A percentile compares a stretch with the other conserved stretches of the same genome.
Conservation (phyloP, 495 filamentous ascomycete genomes). For the Annulohypoxylon nitens region DNA sequence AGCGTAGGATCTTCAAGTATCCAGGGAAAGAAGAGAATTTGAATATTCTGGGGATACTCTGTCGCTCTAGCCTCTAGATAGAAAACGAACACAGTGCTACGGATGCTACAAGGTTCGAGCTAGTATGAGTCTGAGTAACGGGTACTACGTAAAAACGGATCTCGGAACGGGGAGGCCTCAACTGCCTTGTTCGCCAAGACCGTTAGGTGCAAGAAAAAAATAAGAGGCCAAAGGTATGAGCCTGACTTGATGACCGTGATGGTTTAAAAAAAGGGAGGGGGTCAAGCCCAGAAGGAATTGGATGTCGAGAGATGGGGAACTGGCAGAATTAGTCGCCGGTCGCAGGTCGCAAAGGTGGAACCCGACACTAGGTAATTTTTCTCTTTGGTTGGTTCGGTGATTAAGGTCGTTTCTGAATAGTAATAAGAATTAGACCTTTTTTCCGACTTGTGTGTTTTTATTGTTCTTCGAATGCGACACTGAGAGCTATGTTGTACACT, state of each 20-base stretch:
- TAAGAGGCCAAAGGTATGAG: constrained; percentile 30
- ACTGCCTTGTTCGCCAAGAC: constrained; percentile 40
- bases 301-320: constrained; percentile 6
- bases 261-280: constrained; percentile 20
- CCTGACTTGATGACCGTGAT: constrained; percentile 32
- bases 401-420: constrained; percentile 2
- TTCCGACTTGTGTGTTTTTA: background rate
- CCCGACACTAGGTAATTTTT: constrained; percentile 12
- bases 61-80: too few relatives aligned
- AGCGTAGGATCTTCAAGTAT: constrained; percentile 20
- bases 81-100: constrained; percentile 17
- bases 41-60: constrained; percentile 1
- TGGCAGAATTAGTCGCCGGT: constrained; percentile 12
- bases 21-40: constrained; percentile 22
- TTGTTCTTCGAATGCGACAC: constrained; percentile 9
- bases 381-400: background rate
- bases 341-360: constrained; percentile 22
- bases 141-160: constrained; percentile 22
- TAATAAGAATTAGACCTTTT: constrained; percentile 1
- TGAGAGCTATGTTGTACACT: background rate
- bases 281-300: constrained; percentile 27
- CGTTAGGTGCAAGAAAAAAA: constrained; percentile 37
- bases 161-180: constrained; percentile 47
- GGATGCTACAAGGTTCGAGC: constrained; percentile 1
- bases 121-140: constrained; percentile 11